Evolutionary conservation across 805 yeast genomes (phyloP).

Genomic region (Komagataella pastoris): DNA sequence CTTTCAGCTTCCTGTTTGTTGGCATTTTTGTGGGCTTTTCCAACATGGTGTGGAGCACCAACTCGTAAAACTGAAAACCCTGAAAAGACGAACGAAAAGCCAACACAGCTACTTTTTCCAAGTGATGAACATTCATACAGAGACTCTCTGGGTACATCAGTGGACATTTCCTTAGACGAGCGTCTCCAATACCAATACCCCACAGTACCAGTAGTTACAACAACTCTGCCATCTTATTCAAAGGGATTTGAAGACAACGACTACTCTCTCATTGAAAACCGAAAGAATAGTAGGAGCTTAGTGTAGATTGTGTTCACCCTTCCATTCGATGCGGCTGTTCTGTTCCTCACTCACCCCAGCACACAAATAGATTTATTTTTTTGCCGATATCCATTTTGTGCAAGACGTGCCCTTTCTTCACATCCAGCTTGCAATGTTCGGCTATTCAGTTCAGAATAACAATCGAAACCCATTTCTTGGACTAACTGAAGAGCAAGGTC

Average conservation of each 20-base stretch:
- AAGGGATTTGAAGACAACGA: not conserved
- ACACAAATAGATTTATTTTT: not conserved
- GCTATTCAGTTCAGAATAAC: not conserved
- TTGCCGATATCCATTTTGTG: not conserved
- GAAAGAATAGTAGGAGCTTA: not conserved
- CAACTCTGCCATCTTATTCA: not conserved
- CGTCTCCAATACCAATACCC: not conserved
- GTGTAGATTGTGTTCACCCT: not conserved
- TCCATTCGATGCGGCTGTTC: not conserved
- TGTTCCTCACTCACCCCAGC: not conserved
- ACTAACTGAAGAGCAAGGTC: not conserved
- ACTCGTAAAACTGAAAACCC: not conserved
- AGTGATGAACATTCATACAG: not conserved
- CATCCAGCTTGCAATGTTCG: not conserved
- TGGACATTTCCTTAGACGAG: not conserved
- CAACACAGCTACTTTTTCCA: not conserved
- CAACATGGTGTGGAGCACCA: not conserved
- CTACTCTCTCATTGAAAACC: not conserved
- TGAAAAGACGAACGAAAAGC: not conserved
- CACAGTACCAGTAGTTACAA: not conserved
- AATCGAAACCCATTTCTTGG: not conserved
- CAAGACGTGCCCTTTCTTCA: not conserved
- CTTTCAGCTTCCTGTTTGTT: not conserved
- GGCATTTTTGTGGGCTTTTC: not conserved
- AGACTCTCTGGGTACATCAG: not conserved